phyloP scores from a whole-genome alignment of 2,329 filamentous ascomycete species.

The Aspergillus calidoustus region DNA sequence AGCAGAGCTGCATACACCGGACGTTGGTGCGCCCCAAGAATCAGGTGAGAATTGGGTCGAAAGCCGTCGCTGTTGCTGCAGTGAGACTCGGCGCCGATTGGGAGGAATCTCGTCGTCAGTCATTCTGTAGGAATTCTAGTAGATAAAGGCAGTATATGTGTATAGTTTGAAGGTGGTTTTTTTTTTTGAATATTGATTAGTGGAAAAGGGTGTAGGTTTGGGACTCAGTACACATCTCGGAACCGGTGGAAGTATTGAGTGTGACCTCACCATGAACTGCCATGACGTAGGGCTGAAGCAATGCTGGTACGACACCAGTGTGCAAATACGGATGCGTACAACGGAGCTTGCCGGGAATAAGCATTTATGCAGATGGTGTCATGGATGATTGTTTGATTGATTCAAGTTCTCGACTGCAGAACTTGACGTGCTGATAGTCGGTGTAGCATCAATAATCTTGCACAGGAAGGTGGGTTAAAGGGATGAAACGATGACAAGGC shows the following conservation, averaged over 20 bases:
- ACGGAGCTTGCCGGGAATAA: neutral
- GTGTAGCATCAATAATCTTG: too few relatives aligned
- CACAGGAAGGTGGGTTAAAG: too few relatives aligned
- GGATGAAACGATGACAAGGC: neutral
- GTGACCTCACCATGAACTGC: constrained; percentile 5
- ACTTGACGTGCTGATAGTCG: too few relatives aligned
- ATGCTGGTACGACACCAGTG: neutral
- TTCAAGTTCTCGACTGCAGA: neutral
- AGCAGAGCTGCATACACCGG: constrained; percentile 36
- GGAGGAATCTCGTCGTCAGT: constrained; percentile 21
- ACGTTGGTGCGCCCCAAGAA: constrained; percentile 43
- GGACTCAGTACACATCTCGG: neutral
- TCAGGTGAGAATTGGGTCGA: constrained; percentile 35
- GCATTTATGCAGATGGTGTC: neutral
- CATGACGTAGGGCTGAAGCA: constrained; percentile 9
- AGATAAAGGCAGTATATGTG: neutral
- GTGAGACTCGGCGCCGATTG: constrained; percentile 35
- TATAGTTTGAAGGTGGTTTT: neutral
- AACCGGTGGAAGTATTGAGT: constrained; percentile 6
- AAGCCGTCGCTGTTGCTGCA: constrained; percentile 40
- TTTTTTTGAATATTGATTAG: neutral
- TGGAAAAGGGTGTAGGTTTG: neutral
- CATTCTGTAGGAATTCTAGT: neutral
- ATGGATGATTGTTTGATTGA: neutral
- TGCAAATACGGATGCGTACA: neutral